Base-by-base conservation (phyloP, 2,329 filamentous ascomycete species). In the Berkeleyomyces rouxiae region DNA sequence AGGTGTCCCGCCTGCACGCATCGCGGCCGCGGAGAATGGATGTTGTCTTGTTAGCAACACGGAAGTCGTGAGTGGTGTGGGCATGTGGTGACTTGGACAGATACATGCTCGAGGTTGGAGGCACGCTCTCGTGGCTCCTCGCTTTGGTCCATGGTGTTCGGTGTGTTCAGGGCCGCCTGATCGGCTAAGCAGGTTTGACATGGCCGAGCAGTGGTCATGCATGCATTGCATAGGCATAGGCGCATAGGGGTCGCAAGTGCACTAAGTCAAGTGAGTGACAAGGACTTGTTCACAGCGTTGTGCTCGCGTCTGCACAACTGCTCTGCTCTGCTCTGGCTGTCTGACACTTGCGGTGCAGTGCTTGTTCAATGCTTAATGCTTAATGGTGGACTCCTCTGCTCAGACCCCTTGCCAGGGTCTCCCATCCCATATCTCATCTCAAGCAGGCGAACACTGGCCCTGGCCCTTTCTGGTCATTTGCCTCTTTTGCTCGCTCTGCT, bases 381-480 rank as follows among this genome's bases (percentile, higher is more conserved):
- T 39, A 23, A 23, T 23, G 23, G 23, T 23, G 23, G 23, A 23
- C 23, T 1, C 23, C 23, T 57, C 31, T 61, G 59, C 51, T 60
- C 62, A 58, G 46, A 57, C 62, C 46, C 42, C 47, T 39, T 51
- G 62, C 63, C 42, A 55, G 51, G 51, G 44, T 61, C 51, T 37
- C 13, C 59, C 43, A 58, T 64, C 61, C 43, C 51, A 59, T 47
- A 46, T 66, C 61, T 40, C 61, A 63, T 40, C 47, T 63, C 46
- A 59, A 61, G 60, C 51, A 55, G 33, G 33, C 51, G 51, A 55
- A 11, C 51, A 11, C 39, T 13, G 36, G 33, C 11, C 49, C 49
- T 23, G 9, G 42, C 59, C 59, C 47, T 37, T 61, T 53, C 47
- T 42, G 43, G 23, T 53, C 57, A 55, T 64, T 55, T 51, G 58